Base-by-base conservation (phyloP, 441 rosid genomes). In the Brassica hybrid region DNA sequence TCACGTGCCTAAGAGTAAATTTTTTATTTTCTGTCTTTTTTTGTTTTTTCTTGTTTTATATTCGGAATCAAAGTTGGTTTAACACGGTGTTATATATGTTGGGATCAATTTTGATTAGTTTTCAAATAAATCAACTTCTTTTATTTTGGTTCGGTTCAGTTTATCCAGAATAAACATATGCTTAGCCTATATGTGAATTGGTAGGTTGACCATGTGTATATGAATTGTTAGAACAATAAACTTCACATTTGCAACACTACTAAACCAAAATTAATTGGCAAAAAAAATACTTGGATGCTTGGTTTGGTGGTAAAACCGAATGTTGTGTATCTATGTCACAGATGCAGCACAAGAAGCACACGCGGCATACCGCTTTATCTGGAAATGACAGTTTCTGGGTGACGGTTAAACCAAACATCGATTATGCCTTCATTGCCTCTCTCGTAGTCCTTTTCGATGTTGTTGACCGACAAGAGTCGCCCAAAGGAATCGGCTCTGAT, bases 401-500 rank as follows among this genome's bases (percentile, higher is more conserved):
- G 56, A 89, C 87, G 0, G 84, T 89, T 14, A 83, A 83, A 69
- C 93, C 96, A n/a, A 80, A 85, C 32, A 67, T 86, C 0, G 92
- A 88, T 74, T 80, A 84, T 61, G 92, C 92, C 0, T 89, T 89
- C 61, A 80, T 88, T 8, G 76, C 80, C 1, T 79, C 91, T 1
- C 83, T 91, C 13, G 81, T 87, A 4, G 85, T 85, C 12, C 84
- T 91, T 54, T 88, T 89, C 13, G 85, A 85, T 8, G 90, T 75
- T 3, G 85, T 91, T 18, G 82, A 85, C 78, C 70, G 80, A 2
- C 67, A 80, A 58, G 84, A 80, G 23, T 18, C 67, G 52, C 38
- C 14, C 19, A 50, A 50, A 50, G 57, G 57, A 50, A 14, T 50
- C 19, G 57, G 57, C 57, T 6, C 57, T 50, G 57, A 50, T 50